Percentiles rank a stretch among this genome's conserved stretches.
Evolutionary conservation across 441 rosid genomes (phyloP).

Genomic region (Populus trichocarpa): DNA sequence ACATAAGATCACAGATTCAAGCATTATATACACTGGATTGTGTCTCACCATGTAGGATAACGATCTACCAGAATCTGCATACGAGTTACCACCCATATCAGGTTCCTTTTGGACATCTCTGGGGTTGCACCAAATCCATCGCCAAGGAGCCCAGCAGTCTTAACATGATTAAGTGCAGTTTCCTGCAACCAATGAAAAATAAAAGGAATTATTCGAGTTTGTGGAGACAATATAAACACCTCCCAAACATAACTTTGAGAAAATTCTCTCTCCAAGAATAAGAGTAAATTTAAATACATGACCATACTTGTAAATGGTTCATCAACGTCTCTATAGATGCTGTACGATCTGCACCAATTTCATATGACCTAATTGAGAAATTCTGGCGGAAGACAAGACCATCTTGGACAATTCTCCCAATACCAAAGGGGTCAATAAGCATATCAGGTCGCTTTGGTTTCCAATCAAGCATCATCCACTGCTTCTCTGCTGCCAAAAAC

Average conservation of each 20-base stretch:
- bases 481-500: slow-evolving; percentile 98
- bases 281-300: background rate
- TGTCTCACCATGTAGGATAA: slow-evolving; percentile 87
- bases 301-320: slow-evolving; percentile 90
- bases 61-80: slow-evolving; percentile 93
- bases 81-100: slow-evolving; percentile 94
- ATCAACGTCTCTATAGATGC: slow-evolving; percentile 98
- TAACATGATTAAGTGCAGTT: slow-evolving; percentile 92
- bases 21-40: background rate
- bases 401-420: slow-evolving; percentile 89
- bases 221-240: background rate
- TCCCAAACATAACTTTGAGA: background rate
- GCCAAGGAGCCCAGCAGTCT: slow-evolving; percentile 78
- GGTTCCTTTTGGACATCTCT: slow-evolving; percentile 86
- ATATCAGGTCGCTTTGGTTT: slow-evolving; percentile 83
- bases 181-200: slow-evolving; percentile 47
- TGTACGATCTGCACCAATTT: slow-evolving; percentile 95
- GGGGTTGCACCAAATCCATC: slow-evolving; percentile 98
- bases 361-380: slow-evolving; percentile 94
- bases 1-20: background rate
- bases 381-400: slow-evolving; percentile 81
- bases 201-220: slow-evolving; percentile 2
- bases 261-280: background rate
- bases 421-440: slow-evolving; percentile 75
- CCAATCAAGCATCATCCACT: slow-evolving; percentile 99